A percentile compares a stretch with the other conserved stretches of the same genome.
Evolutionary conservation across 192 early-diverging fungal species (phyloP).

Genomic region (Coemansia sp.): DNA sequence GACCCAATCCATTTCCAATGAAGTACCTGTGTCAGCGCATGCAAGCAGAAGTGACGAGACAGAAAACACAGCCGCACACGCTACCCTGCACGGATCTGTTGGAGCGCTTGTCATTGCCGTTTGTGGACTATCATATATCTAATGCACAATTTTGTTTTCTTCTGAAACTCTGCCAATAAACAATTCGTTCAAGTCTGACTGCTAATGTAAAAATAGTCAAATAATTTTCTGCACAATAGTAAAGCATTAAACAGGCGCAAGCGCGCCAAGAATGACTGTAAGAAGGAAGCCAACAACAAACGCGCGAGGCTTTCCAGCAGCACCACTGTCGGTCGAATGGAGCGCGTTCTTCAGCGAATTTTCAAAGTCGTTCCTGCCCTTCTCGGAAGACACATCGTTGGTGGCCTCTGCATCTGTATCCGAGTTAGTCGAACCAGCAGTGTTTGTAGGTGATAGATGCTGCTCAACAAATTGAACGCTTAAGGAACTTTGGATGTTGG

Average conservation of each 20-base stretch:
- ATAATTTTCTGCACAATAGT: slow-evolving; percentile 4
- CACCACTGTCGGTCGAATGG: slow-evolving; percentile 14
- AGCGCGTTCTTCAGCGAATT: slow-evolving; percentile 12
- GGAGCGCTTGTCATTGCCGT: slow-evolving; percentile 43
- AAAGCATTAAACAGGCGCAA: slow-evolving; percentile 27
- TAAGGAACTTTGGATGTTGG: slow-evolving; percentile 46
- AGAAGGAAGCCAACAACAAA: slow-evolving; percentile 30
- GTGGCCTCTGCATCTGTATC: slow-evolving; percentile 10
- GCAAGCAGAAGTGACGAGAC: slow-evolving; percentile 26
- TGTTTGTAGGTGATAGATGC: slow-evolving; percentile 17
- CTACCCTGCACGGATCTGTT: slow-evolving; percentile 26
- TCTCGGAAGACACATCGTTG: slow-evolving; percentile 19
- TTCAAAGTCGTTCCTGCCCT: slow-evolving; percentile 20
- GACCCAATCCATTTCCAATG: slow-evolving; percentile 8
- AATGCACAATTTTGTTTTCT: slow-evolving; percentile 7
- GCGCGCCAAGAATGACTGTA: slow-evolving; percentile 15
- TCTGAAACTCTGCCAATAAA: no score
- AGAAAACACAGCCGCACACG: slow-evolving; percentile 10
- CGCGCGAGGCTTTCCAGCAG: slow-evolving; percentile 14
- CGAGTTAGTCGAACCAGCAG: not conserved
- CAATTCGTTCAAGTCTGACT: no score
- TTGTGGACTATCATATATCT: slow-evolving; percentile 35
- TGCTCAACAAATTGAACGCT: slow-evolving; percentile 48
- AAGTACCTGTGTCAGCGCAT: slow-evolving; percentile 8
- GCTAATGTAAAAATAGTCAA: no score